A percentile compares a stretch with the other conserved stretches of the same genome.
Conservation (phyloP, 306 rosid genomes). For the Astragalus glycyphyllos region DNA sequence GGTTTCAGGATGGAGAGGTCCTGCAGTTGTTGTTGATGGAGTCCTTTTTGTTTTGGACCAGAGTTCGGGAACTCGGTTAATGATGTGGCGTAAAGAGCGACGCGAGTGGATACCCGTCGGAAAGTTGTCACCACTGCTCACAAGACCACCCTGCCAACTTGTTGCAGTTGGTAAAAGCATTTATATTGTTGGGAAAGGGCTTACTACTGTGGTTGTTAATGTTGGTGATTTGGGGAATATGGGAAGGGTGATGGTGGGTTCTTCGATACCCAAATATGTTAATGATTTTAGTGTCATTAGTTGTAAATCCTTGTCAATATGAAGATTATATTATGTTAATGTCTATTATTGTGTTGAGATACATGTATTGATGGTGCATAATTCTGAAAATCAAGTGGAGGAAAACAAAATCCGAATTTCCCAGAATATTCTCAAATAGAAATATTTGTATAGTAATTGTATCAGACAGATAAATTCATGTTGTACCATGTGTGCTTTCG, state of each 20-base stretch:
- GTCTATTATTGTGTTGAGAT: slow-evolving; percentile 7
- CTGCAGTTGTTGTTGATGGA: slow-evolving; percentile 72
- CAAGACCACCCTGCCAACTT: slow-evolving; percentile 80
- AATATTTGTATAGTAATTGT: too few species aligned
- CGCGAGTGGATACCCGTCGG: slow-evolving; percentile 78
- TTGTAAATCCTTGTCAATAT: slow-evolving; percentile 76
- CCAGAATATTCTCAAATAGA: too few species aligned
- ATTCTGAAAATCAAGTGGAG: too few species aligned
- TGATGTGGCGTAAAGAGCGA: slow-evolving; percentile 69
- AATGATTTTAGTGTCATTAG: slow-evolving; percentile 66
- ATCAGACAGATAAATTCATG: too few species aligned
- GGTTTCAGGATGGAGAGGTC: slow-evolving; percentile 92
- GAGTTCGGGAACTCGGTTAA: slow-evolving; percentile 74
- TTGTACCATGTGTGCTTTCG: too few species aligned
- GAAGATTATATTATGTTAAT: slow-evolving; percentile 21
- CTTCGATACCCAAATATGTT: slow-evolving; percentile 66
- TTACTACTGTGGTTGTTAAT: slow-evolving; percentile 79
- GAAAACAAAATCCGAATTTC: too few species aligned
- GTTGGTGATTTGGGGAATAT: slow-evolving; percentile 58
- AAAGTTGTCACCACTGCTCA: slow-evolving; percentile 75
- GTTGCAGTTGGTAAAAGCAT: slow-evolving; percentile 76
- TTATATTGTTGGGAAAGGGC: slow-evolving; percentile 78
- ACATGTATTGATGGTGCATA: slow-evolving; percentile 18
- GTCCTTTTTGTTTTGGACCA: slow-evolving; percentile 75
- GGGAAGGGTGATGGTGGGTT: slow-evolving; percentile 67